Base-by-base conservation (phyloP, 257 asterid species). In the Thymus mandschuricus region DNA sequence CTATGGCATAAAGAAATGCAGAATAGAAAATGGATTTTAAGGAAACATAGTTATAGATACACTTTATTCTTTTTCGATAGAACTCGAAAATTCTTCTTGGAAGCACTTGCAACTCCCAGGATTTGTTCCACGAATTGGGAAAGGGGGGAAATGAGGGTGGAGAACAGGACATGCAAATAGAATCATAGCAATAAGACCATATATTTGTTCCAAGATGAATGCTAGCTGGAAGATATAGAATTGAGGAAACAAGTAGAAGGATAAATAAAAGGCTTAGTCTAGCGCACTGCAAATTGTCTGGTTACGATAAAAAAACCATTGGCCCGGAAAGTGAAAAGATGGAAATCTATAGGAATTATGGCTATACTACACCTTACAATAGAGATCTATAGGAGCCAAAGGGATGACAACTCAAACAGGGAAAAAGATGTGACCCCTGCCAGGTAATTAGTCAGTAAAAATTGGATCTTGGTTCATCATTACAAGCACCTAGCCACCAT, bases 1-100 rank as follows among this genome's bases (percentile, higher is more conserved):
- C 64, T 27, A 41, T 59, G 56, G 52, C 65, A 51, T 10, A 33
- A 52, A 75, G 50, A 33, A 44, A 30, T 0, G 70, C 62, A 73
- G 50, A 73, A 48, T 11, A 55, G 66, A 60, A 51, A 64, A 58
- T 34, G 7, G 34, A 43, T 27, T 45, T 30, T 4, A 52, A 3
- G 10, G 15, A 70, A 60, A 55, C 46, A 49, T 50, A 61, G 12
- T 49, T 71, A 52, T 49, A 34, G 15, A 54, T 70, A 51, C 40
- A 66, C 13, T 40, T 27, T 64, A 44, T 15, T 55, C 64, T 31
- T 58, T 60, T 66, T 30, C 15, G 48, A 70, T n/a, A 70, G 33
- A 76, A 61, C 74, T 68, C 29, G 12, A 54, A 21, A 73, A 68
- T 34, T 54, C 57, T 45, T 28, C 45, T n/a, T 12, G 48, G 58